Conservation (phyloP, 129 eudicot species). For the Helianthus tuberosus region DNA sequence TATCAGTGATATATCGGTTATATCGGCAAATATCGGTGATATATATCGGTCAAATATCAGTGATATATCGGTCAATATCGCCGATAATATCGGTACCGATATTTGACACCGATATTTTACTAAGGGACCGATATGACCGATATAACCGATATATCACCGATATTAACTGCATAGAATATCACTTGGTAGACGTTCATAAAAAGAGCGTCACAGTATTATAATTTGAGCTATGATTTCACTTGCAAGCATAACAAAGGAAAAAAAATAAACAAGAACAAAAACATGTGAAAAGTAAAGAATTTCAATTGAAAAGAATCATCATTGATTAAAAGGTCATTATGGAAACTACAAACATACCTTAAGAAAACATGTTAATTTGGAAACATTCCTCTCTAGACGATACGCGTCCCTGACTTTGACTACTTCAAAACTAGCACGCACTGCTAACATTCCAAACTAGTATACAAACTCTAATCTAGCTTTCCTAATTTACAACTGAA, state of each 20-base stretch:
- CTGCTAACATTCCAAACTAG: slow-evolving; percentile 59
- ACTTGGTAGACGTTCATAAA: not conserved
- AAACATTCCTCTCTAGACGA: slow-evolving; percentile 51
- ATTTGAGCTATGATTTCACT: slow-evolving; percentile 13
- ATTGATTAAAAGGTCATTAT: slow-evolving; percentile 44
- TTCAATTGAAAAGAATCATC: slow-evolving; percentile 49
- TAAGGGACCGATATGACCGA: too few species aligned
- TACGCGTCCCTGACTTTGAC: slow-evolving; percentile 47
- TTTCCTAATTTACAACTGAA: slow-evolving; percentile 72
- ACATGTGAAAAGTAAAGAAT: slow-evolving; percentile 26
- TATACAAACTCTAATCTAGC: slow-evolving; percentile 68
- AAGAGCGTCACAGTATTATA: not conserved
- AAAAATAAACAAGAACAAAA: slow-evolving; percentile 7
- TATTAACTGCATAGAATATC: too few species aligned
- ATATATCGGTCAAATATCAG: too few species aligned
- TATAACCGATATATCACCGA: too few species aligned
- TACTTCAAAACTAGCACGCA: slow-evolving; percentile 53
- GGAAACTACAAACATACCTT: slow-evolving; percentile 75
- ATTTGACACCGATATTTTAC: too few species aligned
- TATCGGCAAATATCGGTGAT: too few species aligned
- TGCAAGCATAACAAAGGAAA: not conserved
- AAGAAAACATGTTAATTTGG: slow-evolving; percentile 53
- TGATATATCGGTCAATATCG: too few species aligned
- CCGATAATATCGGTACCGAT: too few species aligned
- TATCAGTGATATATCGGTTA: too few species aligned